A percentile compares a stretch with the other conserved stretches of the same genome.
Conservation (phyloP, 1,139 yeast genomes). For the Kodamaea ohmeri region DNA sequence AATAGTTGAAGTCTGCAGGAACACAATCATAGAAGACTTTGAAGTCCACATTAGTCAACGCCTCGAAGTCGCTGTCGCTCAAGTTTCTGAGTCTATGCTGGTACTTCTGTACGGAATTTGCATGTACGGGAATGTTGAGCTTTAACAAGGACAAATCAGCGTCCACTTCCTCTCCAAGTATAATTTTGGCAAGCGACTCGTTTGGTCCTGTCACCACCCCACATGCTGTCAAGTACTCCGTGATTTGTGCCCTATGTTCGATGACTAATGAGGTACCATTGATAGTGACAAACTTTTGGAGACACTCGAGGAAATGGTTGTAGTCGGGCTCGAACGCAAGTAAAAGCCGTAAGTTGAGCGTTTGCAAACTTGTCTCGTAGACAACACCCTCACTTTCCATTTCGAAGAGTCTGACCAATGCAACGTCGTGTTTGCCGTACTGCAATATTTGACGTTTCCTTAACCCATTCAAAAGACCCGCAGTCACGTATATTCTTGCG, state of each 20-base stretch:
- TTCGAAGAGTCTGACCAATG: conserved; percentile 48
- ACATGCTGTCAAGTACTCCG: conserved; percentile 17
- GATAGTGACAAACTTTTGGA: conserved; percentile 42
- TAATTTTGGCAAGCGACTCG: conserved; percentile 1
- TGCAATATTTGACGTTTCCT: conserved; percentile 22
- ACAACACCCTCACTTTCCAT: conserved; percentile 59
- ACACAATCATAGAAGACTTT: conserved; percentile 6
- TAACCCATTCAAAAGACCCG: conserved; percentile 59
- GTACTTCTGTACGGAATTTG: not conserved
- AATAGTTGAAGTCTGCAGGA: conserved; percentile 12
- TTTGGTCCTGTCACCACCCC: not conserved
- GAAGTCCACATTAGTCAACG: conserved; percentile 12
- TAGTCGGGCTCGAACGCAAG: conserved; percentile 27
- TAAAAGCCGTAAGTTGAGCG: conserved; percentile 47
- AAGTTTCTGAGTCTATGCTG: conserved; percentile 6
- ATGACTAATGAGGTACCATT: conserved; percentile 37
- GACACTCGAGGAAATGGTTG: conserved; percentile 25
- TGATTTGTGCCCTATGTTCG: conserved; percentile 30
- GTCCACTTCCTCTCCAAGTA: conserved; percentile 2
- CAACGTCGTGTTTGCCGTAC: conserved; percentile 31
- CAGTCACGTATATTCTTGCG: conserved; percentile 59
- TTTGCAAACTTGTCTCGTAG: conserved; percentile 49
- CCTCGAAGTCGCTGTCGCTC: conserved; percentile 11
- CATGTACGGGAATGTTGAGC: conserved; percentile 10
- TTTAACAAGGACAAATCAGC: conserved; percentile 9